Evolutionary conservation across 495 filamentous ascomycete species (phyloP), one percentile per base, ranked within the genome.

Genomic region (Penicillium atrosanguineum): DNA sequence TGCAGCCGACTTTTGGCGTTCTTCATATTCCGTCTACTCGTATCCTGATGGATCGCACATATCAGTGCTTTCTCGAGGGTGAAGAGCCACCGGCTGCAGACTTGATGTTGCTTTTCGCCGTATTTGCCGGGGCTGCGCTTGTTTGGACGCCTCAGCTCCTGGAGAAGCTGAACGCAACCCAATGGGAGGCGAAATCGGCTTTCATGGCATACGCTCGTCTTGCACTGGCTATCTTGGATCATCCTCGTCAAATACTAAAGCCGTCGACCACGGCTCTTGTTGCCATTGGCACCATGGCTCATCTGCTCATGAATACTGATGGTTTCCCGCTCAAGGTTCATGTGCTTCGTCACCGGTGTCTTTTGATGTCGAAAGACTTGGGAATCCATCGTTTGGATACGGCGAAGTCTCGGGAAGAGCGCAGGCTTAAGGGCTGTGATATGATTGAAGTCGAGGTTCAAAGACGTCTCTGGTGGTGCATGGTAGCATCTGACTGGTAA

Each of bases 401-500:
- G 0, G 36, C 47, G 2, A 64, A 57, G 28, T 25, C 53, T 18
- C 52, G 44, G 16, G 58, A 65, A 20, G 63, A 69, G 38, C 44
- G 68, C 39, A 50, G 52, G 15, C 6, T 59, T 2, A 64, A 63
- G 16, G 61, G 61, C 21, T 68, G 44, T 36, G 43, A 69, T 36
- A 50, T 62, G 39, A 58, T 70, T 9, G 63, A 70, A 19, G 19
- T 68, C 31, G 68, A 70, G 44, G 58, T 69, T n/a, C 59, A 65
- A 16, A 52, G 68, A 53, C 65, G 68, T 0, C 36, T 58, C 2
- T 70, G 68, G 68, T 70, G 68, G 68, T 44, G 53, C n/a, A 62
- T 70, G 57, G 65, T 68, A 1, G 57, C 68, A 36, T 55, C 65
- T 18, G 68, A 70, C 46, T 68, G 68, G 68, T 70, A 56, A n/a